Conservation (phyloP, 2,329 filamentous ascomycete species). For the Colletotrichum spinosum region DNA sequence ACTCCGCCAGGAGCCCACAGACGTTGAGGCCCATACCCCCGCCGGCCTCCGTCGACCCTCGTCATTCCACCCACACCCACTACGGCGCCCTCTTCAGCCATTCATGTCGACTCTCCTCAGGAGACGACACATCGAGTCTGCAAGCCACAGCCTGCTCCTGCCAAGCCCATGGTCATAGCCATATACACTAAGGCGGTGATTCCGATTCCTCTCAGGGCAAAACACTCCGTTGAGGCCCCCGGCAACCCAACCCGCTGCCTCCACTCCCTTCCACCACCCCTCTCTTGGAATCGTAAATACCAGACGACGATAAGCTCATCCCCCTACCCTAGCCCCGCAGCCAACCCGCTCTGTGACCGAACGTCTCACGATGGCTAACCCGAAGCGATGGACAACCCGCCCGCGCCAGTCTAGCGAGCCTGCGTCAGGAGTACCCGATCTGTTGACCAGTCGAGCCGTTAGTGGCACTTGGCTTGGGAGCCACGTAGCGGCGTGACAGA, state of each 20-base stretch:
- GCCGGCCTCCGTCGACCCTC: constrained; percentile 7
- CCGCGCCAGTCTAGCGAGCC: constrained; percentile 11
- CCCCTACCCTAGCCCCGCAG: constrained; percentile 33
- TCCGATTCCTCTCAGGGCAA: constrained; percentile 7
- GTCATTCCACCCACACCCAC: constrained; percentile 19
- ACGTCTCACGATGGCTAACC: constrained; percentile 31
- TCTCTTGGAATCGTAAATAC: constrained; percentile 36
- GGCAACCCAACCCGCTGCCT: constrained; percentile 2
- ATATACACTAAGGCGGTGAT: too few relatives aligned
- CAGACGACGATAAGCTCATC: constrained; percentile 34
- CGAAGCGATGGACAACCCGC: constrained; percentile 28
- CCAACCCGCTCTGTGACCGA: constrained; percentile 27
- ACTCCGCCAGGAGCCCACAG: constrained; percentile 23
- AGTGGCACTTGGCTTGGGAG: constrained; percentile 12
- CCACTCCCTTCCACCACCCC: constrained; percentile 23
- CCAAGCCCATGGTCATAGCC: constrained; percentile 6
- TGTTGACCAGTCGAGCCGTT: background rate
- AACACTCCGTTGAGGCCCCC: constrained; percentile 29
- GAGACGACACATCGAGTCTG: background rate
- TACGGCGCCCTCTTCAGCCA: constrained; percentile 15
- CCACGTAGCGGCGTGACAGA: background rate
- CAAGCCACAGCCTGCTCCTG: constrained; percentile 1
- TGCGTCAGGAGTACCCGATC: constrained; percentile 25
- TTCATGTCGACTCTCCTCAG: constrained; percentile 12
- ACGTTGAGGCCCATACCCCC: constrained; percentile 15